These are phyloP conservation scores for Pichia sp. DNA, from an alignment of 1,139 yeast species.

Conservation along the genomic window DNA sequence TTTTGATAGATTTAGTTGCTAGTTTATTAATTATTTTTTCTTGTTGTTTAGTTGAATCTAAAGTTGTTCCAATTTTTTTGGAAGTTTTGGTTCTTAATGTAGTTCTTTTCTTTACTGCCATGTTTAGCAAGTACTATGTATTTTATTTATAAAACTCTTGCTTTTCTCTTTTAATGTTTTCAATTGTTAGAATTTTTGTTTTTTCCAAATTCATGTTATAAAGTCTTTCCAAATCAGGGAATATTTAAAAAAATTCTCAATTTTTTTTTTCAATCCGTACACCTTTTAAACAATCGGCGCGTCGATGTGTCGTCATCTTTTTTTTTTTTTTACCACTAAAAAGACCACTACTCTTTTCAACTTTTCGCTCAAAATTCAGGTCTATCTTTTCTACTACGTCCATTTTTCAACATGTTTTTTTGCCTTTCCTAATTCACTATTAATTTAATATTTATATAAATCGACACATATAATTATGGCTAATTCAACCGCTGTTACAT, in stretches of 20 bases:
- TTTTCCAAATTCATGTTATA: neutral
- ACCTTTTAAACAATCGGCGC: neutral
- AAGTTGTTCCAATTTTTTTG: constrained; percentile 11
- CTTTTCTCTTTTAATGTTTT: neutral
- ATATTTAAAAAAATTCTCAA: neutral
- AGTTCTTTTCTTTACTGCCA: constrained; percentile 44
- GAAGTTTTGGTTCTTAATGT: constrained; percentile 39
- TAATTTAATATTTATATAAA: no score
- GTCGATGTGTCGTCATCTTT: neutral
- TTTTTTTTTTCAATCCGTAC: neutral
- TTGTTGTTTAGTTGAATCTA: constrained; percentile 3
- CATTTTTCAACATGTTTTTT: neutral
- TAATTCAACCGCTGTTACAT: constrained; percentile 37
- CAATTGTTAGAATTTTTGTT: neutral
- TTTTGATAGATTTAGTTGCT: constrained; percentile 4
- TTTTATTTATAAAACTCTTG: no score
- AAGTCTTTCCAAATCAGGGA: neutral
- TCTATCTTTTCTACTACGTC: neutral
- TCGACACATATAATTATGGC: constrained; percentile 22
- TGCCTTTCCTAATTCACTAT: neutral
- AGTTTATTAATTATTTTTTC: constrained; percentile 15
- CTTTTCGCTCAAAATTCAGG: neutral
- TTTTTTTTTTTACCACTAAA: no score
- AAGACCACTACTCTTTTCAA: no score
- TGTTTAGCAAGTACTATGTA: neutral